A percentile compares a stretch with the other conserved stretches of the same genome.
Conservation (phyloP, 352 stramenopile species). For the Phytophthora meadii region DNA sequence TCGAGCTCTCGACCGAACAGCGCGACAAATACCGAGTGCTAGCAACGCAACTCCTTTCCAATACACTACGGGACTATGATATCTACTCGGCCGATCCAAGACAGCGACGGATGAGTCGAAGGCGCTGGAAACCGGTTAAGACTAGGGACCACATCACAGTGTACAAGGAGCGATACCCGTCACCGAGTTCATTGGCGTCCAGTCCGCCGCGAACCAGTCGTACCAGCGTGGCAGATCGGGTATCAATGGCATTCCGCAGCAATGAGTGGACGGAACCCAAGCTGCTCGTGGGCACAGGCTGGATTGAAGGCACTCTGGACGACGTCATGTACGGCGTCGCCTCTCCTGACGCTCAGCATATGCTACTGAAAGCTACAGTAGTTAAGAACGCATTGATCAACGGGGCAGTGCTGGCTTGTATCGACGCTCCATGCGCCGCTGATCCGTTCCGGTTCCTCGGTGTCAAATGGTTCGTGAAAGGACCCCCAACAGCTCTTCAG, state of each 20-base stretch:
- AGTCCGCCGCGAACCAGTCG: conserved; percentile 32
- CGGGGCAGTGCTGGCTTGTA: conserved; percentile 38
- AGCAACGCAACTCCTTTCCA: conserved; percentile 34
- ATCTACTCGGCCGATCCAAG: conserved; percentile 40
- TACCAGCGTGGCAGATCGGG: conserved; percentile 43
- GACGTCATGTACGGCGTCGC: conserved; percentile 76
- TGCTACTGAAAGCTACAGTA: conserved; percentile 54
- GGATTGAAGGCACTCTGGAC: conserved; percentile 50
- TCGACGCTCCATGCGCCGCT: conserved; percentile 30
- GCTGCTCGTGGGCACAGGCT: conserved; percentile 47
- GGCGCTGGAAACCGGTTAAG: conserved; percentile 37
- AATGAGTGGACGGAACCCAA: conserved; percentile 47
- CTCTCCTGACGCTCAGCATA: conserved; percentile 49
- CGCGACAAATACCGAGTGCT: conserved; percentile 34
- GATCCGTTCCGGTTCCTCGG: conserved; percentile 47
- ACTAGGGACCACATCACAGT: conserved; percentile 42
- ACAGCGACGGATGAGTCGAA: conserved; percentile 41
- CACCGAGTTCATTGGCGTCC: conserved; percentile 17
- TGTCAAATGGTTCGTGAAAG: conserved; percentile 46
- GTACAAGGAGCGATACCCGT: conserved; percentile 43
- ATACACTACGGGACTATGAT: conserved; percentile 40
- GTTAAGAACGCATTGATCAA: conserved; percentile 41
- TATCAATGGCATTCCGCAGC: conserved; percentile 36
- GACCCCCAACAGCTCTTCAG: conserved; percentile 27
- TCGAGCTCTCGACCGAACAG: conserved; percentile 24